Evolutionary conservation across 768 basidiomycete species (phyloP), one percentile per base, ranked within the genome.

Genomic region (Amanita pallidorosea): DNA sequence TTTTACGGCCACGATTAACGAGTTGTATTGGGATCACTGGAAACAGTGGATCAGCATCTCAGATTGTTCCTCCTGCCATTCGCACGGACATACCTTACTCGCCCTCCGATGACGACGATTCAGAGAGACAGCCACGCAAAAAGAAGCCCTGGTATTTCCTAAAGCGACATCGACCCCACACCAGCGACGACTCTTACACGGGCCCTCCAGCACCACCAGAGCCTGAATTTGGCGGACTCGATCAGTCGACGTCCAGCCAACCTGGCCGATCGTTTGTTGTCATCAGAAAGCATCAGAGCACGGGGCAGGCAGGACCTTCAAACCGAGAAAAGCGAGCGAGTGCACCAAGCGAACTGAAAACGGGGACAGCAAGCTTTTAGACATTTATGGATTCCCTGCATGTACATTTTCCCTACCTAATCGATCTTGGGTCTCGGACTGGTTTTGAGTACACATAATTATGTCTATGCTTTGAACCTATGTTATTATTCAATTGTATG

Each of bases 121-220:
- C 69, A 42, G 63, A 67, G 34, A 62, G 62, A 43, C 55, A 58
- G 40, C 73, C 73, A 55, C 73, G 74, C 29, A 82, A 70, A 68
- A 84, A 80, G 71, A 81, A 74, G 59, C 73, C 73, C n/a, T 88
- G 85, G 85, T 85, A 79, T 60, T 77, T 77, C 48, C 61, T 85
- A 18, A 70, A 80, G 33, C 73, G 79, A 53, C 71, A 70, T 59
- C 73, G 84, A 45, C 73, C 76, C 31, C 75, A 81, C 53, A 83
- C 81, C 57, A 80, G 74, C 53, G 77, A 79, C 40, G 71, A 72
- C 22, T 66, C 65, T 6, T 42, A 62, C 37, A 55, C 59, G 43
- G 52, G 57, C 3, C 61, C 58, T 31, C 51, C 64, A 23, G 56
- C 58, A 22, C 51, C 62, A 7, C 58, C 67, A n/a, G 70, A 68